Evolutionary conservation across 768 basidiomycete genomes (phyloP).

Genomic region (Termitomyces sp.): DNA sequence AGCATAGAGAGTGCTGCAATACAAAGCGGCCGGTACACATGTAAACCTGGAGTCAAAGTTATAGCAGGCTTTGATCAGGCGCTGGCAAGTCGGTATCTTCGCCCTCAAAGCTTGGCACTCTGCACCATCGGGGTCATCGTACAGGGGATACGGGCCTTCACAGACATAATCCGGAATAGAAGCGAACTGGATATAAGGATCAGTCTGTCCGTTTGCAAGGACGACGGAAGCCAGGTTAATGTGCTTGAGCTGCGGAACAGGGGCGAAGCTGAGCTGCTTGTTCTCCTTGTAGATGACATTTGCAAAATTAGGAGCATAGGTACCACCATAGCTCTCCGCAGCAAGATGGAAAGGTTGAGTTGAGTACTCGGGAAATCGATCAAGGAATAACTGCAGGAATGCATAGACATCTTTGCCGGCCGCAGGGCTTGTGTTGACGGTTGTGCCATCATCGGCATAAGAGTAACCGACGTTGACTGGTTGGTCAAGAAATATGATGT

Average conservation of each 20-base stretch:
- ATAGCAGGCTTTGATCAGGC: conserved; percentile 70
- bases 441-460: conserved; percentile 70
- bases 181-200: conserved; percentile 78
- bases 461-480: conserved; percentile 91
- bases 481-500: conserved; percentile 74
- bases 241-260: conserved; percentile 46
- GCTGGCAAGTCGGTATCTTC: conserved; percentile 72
- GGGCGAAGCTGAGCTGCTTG: conserved; percentile 42
- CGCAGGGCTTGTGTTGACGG: conserved; percentile 74
- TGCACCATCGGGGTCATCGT: conserved; percentile 60
- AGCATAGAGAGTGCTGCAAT: conserved; percentile 73
- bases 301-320: conserved; percentile 84
- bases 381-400: conserved; percentile 76
- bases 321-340: conserved; percentile 76
- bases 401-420: conserved; percentile 90
- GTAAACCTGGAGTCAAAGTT: conserved; percentile 51
- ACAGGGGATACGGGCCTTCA: conserved; percentile 78
- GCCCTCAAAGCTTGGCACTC: conserved; percentile 57
- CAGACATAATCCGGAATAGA: conserved; percentile 81
- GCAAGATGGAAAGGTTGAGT: conserved; percentile 71
- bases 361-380: conserved; percentile 72
- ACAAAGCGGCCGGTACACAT: conserved; percentile 70
- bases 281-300: conserved; percentile 78
- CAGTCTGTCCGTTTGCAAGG: conserved; percentile 84
- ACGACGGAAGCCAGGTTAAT: conserved; percentile 84